Evolutionary conservation across 164 flowering plant genomes (phyloP), one percentile per base, ranked within the genome.

Genomic region (Protea cynaroides): DNA sequence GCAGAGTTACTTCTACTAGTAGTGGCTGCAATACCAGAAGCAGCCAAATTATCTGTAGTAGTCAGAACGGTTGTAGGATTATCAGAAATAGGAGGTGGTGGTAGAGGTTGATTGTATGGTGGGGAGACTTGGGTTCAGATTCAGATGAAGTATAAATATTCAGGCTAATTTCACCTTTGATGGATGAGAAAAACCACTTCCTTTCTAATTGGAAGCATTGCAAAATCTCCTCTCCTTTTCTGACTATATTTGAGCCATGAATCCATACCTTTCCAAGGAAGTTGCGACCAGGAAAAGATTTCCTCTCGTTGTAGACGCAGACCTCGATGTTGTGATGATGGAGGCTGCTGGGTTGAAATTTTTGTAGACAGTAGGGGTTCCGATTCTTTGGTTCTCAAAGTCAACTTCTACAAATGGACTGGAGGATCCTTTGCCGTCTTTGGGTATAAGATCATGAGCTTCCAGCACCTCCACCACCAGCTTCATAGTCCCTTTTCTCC

Each of bases 251-350:
- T 8, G 79, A 78, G 62, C 69, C 64, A 44, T 62, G 67, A 71
- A 74, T 67, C 38, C 78, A 72, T 21, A 75, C 81, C 60, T 79
- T 69, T 23, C 81, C 80, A 40, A 74, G 81, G 59, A 71, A 76
- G 40, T 65, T 66, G 34, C 76, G 47, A 24, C 78, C 64, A 0
- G 64, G 68, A 54, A 62, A 43, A 23, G 73, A 68, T 44, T 59
- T 63, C 66, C 72, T 65, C 65, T 77, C 75, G 58, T 78, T 47
- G 71, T 76, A 78, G 65, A 76, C 60, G 8, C 75, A 71, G 51
- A 73, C 68, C 53, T 76, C 67, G 24, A 73, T 70, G 72, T 56
- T 50, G 34, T 67, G 66, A 61, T 71, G 46, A 14, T 37, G 64
- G 65, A 14, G 62, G 56, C 22, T 53, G 54, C 61, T 64, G 61